Evolutionary conservation across 139 green algal species (phyloP).

Genomic region (Diplosphaera chodatii): DNA sequence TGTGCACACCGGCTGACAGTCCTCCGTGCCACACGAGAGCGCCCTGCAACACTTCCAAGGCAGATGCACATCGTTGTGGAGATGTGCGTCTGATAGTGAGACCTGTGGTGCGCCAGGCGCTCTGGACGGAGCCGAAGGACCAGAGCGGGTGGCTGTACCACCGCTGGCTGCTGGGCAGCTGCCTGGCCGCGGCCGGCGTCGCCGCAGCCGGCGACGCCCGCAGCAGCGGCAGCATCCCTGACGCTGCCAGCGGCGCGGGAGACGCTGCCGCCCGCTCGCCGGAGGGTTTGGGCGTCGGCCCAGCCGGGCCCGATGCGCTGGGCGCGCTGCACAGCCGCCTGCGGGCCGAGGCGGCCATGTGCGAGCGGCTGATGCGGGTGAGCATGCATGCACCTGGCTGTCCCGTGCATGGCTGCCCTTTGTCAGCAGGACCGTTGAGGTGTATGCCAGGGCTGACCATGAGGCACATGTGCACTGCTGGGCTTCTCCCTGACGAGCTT

Average conservation of each 20-base stretch:
- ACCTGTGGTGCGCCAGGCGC: no score
- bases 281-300: background rate
- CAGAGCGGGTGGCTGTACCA: slow-evolving; percentile 95
- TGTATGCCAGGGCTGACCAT: no score
- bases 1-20: background rate
- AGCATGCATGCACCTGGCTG: no score
- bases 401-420: no score
- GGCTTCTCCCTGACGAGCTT: no score
- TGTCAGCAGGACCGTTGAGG: no score
- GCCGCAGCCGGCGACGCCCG: background rate
- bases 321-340: slow-evolving; percentile 35
- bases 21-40: no score
- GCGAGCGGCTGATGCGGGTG: slow-evolving; percentile 29
- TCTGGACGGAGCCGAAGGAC: slow-evolving; percentile 90
- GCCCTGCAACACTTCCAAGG: no score
- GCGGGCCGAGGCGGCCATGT: slow-evolving; percentile 32
- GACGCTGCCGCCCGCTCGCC: background rate
- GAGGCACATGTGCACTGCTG: no score
- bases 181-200: slow-evolving; percentile 21
- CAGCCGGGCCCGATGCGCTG: background rate
- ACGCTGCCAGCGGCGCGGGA: background rate
- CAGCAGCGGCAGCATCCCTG: background rate
- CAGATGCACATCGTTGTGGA: background rate
- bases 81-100: no score
- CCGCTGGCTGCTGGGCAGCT: slow-evolving; percentile 77